These are phyloP conservation scores for Dioscorea alata DNA, from an alignment of 106 monocot species.

Conservation along the genomic window DNA sequence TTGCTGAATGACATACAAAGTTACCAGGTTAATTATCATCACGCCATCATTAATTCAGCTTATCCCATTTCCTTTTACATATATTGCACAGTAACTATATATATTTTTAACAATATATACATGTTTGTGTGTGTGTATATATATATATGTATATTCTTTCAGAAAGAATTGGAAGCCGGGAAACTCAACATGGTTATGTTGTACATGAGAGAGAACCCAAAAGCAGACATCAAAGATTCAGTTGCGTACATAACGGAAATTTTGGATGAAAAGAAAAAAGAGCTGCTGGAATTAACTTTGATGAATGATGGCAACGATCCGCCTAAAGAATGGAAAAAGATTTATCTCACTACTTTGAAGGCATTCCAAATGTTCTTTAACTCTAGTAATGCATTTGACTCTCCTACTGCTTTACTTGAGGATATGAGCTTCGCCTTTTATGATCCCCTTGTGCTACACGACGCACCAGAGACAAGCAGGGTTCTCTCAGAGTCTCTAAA, in stretches of 20 bases:
- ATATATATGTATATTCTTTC: neutral
- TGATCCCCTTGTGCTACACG: neutral
- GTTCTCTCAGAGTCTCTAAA: no score
- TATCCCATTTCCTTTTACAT: no score
- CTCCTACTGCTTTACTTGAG: neutral
- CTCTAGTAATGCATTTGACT: conserved; percentile 7
- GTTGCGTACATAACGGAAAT: neutral
- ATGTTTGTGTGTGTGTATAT: neutral
- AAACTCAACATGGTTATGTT: conserved; percentile 10
- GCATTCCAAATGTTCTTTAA: conserved; percentile 6
- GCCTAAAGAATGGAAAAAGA: conserved; percentile 5
- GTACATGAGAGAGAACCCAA: conserved; percentile 9
- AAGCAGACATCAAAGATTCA: conserved; percentile 1
- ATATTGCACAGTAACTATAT: no score
- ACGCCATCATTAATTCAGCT: no score
- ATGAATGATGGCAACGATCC: neutral
- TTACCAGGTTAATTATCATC: conserved; percentile 1
- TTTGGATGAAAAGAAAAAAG: neutral
- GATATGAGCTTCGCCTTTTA: neutral
- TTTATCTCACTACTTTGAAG: conserved; percentile 1
- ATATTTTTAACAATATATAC: no score
- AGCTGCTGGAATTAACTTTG: neutral
- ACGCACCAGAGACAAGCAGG: no score
- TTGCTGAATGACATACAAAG: conserved; percentile 13
- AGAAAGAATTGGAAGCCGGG: conserved; percentile 5